phyloP scores from a whole-genome alignment of 495 filamentous ascomycete species.

The Aspergillus conjunctus region DNA sequence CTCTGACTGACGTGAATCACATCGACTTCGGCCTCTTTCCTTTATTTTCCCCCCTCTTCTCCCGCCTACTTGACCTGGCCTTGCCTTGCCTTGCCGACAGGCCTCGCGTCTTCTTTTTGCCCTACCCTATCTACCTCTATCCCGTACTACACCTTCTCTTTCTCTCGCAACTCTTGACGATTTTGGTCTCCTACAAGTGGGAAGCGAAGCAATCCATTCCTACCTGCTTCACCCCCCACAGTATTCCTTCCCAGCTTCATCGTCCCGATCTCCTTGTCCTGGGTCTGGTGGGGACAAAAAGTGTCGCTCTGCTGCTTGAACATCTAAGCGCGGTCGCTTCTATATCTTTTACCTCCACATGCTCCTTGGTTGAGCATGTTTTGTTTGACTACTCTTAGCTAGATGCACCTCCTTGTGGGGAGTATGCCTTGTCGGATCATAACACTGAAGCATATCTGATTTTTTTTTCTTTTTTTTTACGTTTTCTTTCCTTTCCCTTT shows the following conservation, averaged over 20 bases:
- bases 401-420: conserved; percentile 21
- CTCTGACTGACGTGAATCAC: background rate
- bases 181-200: background rate
- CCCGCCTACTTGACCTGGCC: background rate
- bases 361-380: conserved; percentile 14
- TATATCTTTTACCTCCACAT: background rate
- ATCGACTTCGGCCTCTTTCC: conserved; percentile 18
- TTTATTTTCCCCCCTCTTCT: background rate
- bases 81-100: too few species aligned
- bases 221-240: background rate
- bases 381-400: conserved; percentile 1
- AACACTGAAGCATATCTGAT: conserved; percentile 14
- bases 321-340: background rate
- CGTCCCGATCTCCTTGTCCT: background rate
- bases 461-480: background rate
- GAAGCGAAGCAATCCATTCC: background rate
- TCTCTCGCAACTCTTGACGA: background rate
- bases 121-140: too few species aligned
- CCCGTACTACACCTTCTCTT: background rate
- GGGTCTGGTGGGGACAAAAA: background rate
- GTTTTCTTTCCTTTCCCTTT: background rate
- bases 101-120: background rate
- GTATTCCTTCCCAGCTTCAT: too few species aligned
- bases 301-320: background rate
- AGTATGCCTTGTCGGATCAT: conserved; percentile 18